Evolutionary conservation across 305 asterid genomes (phyloP), one percentile per base, ranked within the genome.

Genomic region (Caryopteris hybrid): DNA sequence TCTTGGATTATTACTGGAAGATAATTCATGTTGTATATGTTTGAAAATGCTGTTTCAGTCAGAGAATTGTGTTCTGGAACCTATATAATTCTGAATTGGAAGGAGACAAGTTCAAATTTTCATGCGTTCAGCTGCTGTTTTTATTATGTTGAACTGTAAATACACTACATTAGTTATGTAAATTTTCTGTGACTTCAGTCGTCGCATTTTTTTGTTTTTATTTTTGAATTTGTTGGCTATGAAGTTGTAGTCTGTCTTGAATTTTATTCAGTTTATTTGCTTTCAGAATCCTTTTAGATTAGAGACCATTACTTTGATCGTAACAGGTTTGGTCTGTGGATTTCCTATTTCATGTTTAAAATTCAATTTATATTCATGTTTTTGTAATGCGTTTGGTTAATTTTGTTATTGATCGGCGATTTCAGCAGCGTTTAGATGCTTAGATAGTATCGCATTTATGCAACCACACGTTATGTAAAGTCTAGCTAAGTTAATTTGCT

Each of bases 321-420:
- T 23, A 11, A 31, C 29, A 46, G 39, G 46, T 55, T 54, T 46
- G 8, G n/a, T 55, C 48, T 33, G 48, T 66, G 73, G 55, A 64
- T 39, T 71, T 73, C 42, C 60, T 54, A 41, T 61, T 55, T 46
- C 55, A 45, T 54, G 50, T 42, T 38, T 33, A 53, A 34, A 55
- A 57, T n/a, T 38, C 4, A 10, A 21, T 17, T 52, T 3, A 60
- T 22, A 9, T 3, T 6, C 23, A 8, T 70, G 48, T 29, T 23
- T 22, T 47, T 0, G 1, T 62, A 27, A 3, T 29, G 50, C 16
- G 7, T 61, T 21, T 43, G 22, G 20, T 41, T 41, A 33, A 46
- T 13, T 31, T 23, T 25, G 27, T 38, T 21, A 29, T 29, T 5
- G 4, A 29, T 29, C 34, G 6, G 34, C 34, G 34, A 5, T 29